Evolutionary conservation across 2,329 filamentous ascomycete genomes (phyloP).

Genomic region (Fusarium cyanostomum): DNA sequence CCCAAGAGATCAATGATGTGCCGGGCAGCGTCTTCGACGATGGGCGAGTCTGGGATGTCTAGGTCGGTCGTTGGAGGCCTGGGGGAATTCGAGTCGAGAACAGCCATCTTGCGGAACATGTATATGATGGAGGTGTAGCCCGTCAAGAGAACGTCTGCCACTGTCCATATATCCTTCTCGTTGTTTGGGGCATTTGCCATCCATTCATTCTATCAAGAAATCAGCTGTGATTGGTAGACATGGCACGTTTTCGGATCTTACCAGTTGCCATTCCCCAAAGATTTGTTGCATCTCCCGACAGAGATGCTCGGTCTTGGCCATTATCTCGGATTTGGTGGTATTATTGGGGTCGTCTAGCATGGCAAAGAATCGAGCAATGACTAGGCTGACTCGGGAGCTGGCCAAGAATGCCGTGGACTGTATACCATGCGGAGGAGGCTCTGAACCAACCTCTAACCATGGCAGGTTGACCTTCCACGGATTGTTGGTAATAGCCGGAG

Average conservation of each 20-base stretch:
- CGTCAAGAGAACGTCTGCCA: conserved; percentile 43
- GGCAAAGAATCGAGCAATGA: conserved; percentile 45
- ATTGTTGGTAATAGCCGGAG: conserved; percentile 41
- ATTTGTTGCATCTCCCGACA: conserved; percentile 42
- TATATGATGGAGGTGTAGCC: conserved; percentile 47
- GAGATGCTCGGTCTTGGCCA: conserved; percentile 41
- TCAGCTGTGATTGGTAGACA: neutral
- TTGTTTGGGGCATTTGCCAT: conserved; percentile 27
- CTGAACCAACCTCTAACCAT: conserved; percentile 42
- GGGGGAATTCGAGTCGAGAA: conserved; percentile 42
- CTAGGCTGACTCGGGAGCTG: conserved; percentile 42
- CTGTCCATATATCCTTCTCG: conserved; percentile 41
- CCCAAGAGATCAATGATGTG: conserved; percentile 33
- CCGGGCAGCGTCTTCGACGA: conserved; percentile 42
- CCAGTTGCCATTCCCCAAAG: conserved; percentile 43
- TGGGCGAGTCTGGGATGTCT: conserved; percentile 43
- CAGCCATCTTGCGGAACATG: conserved; percentile 47
- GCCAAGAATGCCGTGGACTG: conserved; percentile 41
- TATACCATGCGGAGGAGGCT: conserved; percentile 33
- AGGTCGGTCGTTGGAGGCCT: conserved; percentile 39
- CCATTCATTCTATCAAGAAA: conserved; percentile 35
- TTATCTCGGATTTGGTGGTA: conserved; percentile 33
- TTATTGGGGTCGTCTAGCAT: conserved; percentile 39
- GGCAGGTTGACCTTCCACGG: conserved; percentile 47
- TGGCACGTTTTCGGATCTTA: neutral